Evolutionary conservation across 1,284 basidiomycete genomes (phyloP).

Genomic region (Ceratobasidium sp.): DNA sequence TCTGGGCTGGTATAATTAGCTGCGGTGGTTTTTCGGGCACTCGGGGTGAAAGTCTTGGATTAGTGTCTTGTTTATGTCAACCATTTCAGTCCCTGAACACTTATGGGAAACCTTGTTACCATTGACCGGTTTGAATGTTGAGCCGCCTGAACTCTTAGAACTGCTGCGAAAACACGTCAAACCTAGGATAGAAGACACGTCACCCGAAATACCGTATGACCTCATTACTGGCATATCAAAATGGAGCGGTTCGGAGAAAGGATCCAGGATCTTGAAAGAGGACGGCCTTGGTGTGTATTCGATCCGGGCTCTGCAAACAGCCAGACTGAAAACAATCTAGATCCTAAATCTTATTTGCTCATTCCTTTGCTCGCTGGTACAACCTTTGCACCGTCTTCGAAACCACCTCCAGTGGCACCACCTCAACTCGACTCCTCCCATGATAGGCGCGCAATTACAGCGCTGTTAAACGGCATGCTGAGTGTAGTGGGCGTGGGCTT

Average conservation of each 20-base stretch:
- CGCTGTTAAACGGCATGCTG: conserved; percentile 73
- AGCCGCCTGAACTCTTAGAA: conserved; percentile 7
- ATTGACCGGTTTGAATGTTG: conserved; percentile 7
- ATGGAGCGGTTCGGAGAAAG: conserved; percentile 70
- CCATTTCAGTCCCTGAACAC: conserved; percentile 33
- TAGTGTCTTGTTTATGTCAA: conserved; percentile 16
- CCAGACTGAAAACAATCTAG: conserved; percentile 41
- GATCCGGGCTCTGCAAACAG: neutral
- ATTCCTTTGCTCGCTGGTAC: conserved; percentile 79
- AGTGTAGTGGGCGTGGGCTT: conserved; percentile 72
- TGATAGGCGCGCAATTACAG: conserved; percentile 73
- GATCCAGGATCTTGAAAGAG: conserved; percentile 59
- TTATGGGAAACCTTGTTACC: conserved; percentile 27
- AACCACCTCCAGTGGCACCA: conserved; percentile 64
- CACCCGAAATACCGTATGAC: conserved; percentile 66
- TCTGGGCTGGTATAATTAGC: neutral
- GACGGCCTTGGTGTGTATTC: conserved; percentile 55
- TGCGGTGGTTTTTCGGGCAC: neutral
- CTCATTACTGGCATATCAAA: conserved; percentile 68
- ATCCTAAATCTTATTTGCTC: conserved; percentile 70
- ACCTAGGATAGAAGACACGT: conserved; percentile 51
- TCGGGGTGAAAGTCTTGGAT: neutral
- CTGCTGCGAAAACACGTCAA: conserved; percentile 41
- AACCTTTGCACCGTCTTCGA: conserved; percentile 75
- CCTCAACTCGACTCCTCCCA: conserved; percentile 58